Evolutionary conservation across 2,329 filamentous ascomycete genomes (phyloP), one percentile per base, ranked within the genome.

Genomic region (Hypoxylon rubiginosum): DNA sequence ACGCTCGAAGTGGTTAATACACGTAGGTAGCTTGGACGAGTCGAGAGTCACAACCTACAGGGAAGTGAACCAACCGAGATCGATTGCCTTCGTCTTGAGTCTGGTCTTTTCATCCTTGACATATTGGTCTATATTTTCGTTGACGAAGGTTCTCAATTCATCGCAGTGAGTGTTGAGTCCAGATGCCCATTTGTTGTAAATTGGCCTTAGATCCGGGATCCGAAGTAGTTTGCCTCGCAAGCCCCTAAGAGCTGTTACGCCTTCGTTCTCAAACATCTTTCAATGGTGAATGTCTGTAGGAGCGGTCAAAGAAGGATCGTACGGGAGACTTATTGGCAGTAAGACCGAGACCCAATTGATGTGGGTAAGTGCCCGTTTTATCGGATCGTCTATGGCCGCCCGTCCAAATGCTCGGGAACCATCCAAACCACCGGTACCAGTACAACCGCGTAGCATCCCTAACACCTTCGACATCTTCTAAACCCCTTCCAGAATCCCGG

Each of bases 51-150:
- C 1, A 3, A 64, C 69, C 61, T 56, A 71, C 69, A 64, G 13
- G n/a, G 64, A 63, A 13, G 65, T 45, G 43, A 71, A 69, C 53
- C 60, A 66, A 8, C 67, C 69, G 24, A 71, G 65, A 28, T 71
- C 63, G 6, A 70, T 66, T 7, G 62, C 63, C 30, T 60, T 68
- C 19, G 63, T 62, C 53, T 69, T 70, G 13, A n/a, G 24, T 10
- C 58, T 41, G n/a, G 48, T 49, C 19, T 66, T 66, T 2, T 63
- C 62, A 11, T 65, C 50, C 28, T 60, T 63, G 19, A 71, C 56
- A 48, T 67, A 68, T 10, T 36, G 45, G 48, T 71, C 67, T 36
- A 71, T 70, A 0, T 62, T 59, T n/a, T 67, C 58, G 15, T 70
- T 56, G 26, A 70, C 51, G 6, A 70, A 51, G 1, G 46, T 24